These are phyloP conservation scores for Ophiostoma montium DNA, from an alignment of 2,329 filamentous ascomycete genomes.

Conservation along the genomic window DNA sequence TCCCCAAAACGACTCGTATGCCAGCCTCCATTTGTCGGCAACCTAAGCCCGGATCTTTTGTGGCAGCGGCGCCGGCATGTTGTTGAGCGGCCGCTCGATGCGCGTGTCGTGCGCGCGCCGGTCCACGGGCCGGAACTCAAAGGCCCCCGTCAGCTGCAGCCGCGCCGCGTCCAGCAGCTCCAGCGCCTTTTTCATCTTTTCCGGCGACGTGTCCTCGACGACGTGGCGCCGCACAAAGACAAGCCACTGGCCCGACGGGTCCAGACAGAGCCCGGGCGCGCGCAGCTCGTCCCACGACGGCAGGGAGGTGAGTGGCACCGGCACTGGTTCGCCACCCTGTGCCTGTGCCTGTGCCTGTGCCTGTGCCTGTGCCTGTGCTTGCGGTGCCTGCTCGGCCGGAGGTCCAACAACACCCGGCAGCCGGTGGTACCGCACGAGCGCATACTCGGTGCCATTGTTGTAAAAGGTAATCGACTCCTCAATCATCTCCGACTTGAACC, in stretches of 20 bases:
- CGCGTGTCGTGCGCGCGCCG: slow-evolving; percentile 40
- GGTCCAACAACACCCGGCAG: slow-evolving; percentile 13
- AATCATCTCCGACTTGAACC: slow-evolving; percentile 38
- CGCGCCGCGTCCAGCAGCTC: slow-evolving; percentile 34
- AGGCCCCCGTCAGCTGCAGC: slow-evolving; percentile 34
- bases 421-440: slow-evolving; percentile 33
- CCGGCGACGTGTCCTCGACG: slow-evolving; percentile 41
- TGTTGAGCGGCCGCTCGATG: slow-evolving; percentile 16
- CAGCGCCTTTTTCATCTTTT: slow-evolving; percentile 40
- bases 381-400: slow-evolving; percentile 5
- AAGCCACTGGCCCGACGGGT: slow-evolving; percentile 37
- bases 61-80: not conserved
- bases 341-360: no score
- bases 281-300: slow-evolving; percentile 31
- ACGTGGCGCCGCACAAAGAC: slow-evolving; percentile 40
- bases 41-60: not conserved
- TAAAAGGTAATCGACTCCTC: slow-evolving; percentile 41
- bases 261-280: slow-evolving; percentile 23
- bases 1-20: no score
- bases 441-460: slow-evolving; percentile 39
- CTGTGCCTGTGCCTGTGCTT: no score
- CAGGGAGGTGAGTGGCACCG: slow-evolving; percentile 23
- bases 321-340: no score
- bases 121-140: slow-evolving; percentile 37
- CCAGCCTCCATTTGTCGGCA: not conserved